Base-by-base conservation (phyloP, 352 stramenopile species). In the Thraustochytrium aureum region DNA sequence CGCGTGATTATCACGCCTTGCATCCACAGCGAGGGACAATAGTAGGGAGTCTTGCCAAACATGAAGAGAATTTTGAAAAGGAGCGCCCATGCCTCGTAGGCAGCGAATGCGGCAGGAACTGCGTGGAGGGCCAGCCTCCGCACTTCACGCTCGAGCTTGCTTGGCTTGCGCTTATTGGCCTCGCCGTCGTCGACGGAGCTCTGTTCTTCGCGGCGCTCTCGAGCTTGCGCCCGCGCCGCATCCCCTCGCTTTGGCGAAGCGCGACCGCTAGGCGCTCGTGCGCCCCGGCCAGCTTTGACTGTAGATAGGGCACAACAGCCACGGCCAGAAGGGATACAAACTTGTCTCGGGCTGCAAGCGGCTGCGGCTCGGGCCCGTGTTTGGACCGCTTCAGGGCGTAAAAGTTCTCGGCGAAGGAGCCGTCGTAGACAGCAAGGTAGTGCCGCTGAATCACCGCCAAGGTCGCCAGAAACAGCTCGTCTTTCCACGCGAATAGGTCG, bases 341-440 rank as follows among this genome's bases (percentile, higher is more conserved):
- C 41, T 79, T 79, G 30, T 79, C 32, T 10, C 69, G n/a, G n/a
- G n/a, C n/a, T n/a, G n/a, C n/a, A n/a, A n/a, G n/a, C n/a, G n/a
- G n/a, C n/a, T n/a, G n/a, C n/a, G n/a, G n/a, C n/a, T n/a, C n/a
- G n/a, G n/a, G n/a, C n/a, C n/a, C n/a, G n/a, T n/a, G n/a, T n/a
- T n/a, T n/a, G n/a, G n/a, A n/a, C 0, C 69, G 69, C 35, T 79
- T 79, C 3, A 79, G 69, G 38, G 69, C 69, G 26, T 79, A 79
- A 74, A 79, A 79, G 54, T 79, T 79, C 56, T 79, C 69, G 37
- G 47, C 59, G 43, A 79, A 79, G 1, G n/a, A 79, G 2, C 37
- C 69, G 1, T 79, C 69, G 33, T 79, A 79, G 1, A 74, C 37
- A n/a, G 22, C n/a, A n/a, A 79, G 69, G 59, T 79, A 79, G 54